Conservation (phyloP, 2,329 filamentous ascomycete genomes). For the Neodidymelliopsis sp. region DNA sequence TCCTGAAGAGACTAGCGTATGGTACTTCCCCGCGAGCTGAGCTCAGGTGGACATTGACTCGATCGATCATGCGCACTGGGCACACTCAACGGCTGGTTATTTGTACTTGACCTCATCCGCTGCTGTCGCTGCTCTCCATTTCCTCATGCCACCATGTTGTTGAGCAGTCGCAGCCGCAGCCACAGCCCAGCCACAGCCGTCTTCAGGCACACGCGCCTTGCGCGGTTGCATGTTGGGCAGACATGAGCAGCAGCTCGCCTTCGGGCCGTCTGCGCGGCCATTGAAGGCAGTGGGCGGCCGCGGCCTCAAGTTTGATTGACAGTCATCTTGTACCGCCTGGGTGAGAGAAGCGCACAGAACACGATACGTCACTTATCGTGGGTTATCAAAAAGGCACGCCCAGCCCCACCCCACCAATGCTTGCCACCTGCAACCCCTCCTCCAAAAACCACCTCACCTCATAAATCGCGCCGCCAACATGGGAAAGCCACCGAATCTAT, state of each 20-base stretch:
- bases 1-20: slow-evolving; percentile 13
- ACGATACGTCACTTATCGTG: slow-evolving; percentile 20
- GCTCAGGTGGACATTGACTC: slow-evolving; percentile 11
- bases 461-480: slow-evolving; percentile 33
- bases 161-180: slow-evolving; percentile 8
- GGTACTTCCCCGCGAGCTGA: slow-evolving; percentile 9
- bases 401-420: slow-evolving; percentile 6
- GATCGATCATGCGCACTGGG: slow-evolving; percentile 19
- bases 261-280: slow-evolving; percentile 6
- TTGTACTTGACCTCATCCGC: slow-evolving; percentile 16
- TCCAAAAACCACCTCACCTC: slow-evolving; percentile 11
- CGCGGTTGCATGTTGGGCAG: slow-evolving; percentile 5
- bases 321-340: slow-evolving; percentile 7
- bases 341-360: slow-evolving; percentile 9
- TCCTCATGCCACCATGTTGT: slow-evolving; percentile 8
- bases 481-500: slow-evolving; percentile 67
- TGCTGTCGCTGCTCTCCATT: not conserved
- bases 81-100: slow-evolving; percentile 10
- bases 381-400: slow-evolving; percentile 8
- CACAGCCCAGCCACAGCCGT: no score
- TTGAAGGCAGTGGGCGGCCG: not conserved
- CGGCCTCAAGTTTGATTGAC: slow-evolving; percentile 1
- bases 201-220: slow-evolving; percentile 4
- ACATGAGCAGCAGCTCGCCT: not conserved
- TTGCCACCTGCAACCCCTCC: slow-evolving; percentile 12